Conservation (phyloP, 805 yeast genomes). For the Hanseniaspora meyeri region DNA sequence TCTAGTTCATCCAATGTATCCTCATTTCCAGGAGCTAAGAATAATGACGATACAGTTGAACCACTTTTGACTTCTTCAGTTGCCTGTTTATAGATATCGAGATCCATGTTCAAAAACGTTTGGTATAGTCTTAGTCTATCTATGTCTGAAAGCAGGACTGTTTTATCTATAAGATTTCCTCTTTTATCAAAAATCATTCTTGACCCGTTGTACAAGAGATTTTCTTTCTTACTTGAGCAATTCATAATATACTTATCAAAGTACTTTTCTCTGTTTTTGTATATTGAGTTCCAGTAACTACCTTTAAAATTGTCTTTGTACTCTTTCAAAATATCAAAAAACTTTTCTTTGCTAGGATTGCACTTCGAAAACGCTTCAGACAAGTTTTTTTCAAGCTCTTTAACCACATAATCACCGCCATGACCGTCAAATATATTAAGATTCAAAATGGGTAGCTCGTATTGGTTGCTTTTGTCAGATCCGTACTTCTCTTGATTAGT, state of each 20-base stretch:
- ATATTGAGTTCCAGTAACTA: constrained; percentile 79
- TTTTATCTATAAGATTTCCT: constrained; percentile 29
- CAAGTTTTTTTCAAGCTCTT: constrained; percentile 43
- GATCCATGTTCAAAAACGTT: constrained; percentile 24
- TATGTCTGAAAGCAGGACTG: constrained; percentile 24
- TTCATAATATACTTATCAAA: constrained; percentile 27
- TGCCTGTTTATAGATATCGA: constrained; percentile 22
- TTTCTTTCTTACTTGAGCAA: constrained; percentile 28
- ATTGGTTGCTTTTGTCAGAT: constrained; percentile 14
- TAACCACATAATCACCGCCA: constrained; percentile 72
- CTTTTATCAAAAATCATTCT: constrained; percentile 28
- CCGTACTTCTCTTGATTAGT: constrained; percentile 19
- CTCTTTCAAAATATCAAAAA: constrained; percentile 36
- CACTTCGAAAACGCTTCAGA: constrained; percentile 40
- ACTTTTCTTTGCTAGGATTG: constrained; percentile 24
- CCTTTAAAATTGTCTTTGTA: constrained; percentile 29
- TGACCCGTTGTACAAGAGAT: constrained; percentile 24
- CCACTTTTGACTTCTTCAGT: constrained; percentile 37
- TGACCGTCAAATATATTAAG: constrained; percentile 87
- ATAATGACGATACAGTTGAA: constrained; percentile 60
- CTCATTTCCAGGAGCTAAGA: constrained; percentile 29
- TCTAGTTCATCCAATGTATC: constrained; percentile 12
- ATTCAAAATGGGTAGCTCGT: constrained; percentile 38
- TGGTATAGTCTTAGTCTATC: constrained; percentile 25
- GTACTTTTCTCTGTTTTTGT: constrained; percentile 31